Evolutionary conservation across 148 eudicot genomes (phyloP), one percentile per base, ranked within the genome.

Genomic region (Silene conica): DNA sequence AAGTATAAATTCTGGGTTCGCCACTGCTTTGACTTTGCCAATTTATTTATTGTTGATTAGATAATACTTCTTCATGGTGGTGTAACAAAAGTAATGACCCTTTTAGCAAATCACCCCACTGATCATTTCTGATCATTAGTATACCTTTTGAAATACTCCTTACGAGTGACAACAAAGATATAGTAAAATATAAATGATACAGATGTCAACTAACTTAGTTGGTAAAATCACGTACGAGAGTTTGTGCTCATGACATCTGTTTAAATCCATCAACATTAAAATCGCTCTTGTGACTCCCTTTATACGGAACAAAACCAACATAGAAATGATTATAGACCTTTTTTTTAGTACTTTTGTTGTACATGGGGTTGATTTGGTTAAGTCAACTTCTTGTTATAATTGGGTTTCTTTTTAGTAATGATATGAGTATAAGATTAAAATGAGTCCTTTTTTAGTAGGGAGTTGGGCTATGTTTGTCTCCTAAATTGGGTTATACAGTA

Each of bases 281-380:
- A 26, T 26, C 28, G 28, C 2, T 2, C 28, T 26, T 26, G 28
- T 26, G 28, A 2, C 28, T 26, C 28, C 28, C 28, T 26, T 26
- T 26, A 26, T 2, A 26, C 28, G 1, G 28, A 26, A 26, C 28
- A 26, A 26, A 31, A 31, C 34, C 34, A 31, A 31, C 34, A 31
- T 31, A 31, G 34, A 31, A 64, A 77, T 73, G 81, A 73, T 78
- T 68, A 10, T 73, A 26, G 19, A 6, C 68, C 1, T 73, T 78
- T 77, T 77, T 77, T 64, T 34, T 43, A 9, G 50, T 50, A 69
- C 14, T 38, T 48, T 69, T 69, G 72, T 4, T 69, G 34, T 67
- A 46, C 31, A 67, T 67, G n/a, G 25, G 72, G 28, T 69, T 69
- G 60, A 69, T 52, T 69, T 22, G 14, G 20, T 16, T 3, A 54